Base-by-base conservation (phyloP, 768 basidiomycete species). In the Podaxis sp. region DNA sequence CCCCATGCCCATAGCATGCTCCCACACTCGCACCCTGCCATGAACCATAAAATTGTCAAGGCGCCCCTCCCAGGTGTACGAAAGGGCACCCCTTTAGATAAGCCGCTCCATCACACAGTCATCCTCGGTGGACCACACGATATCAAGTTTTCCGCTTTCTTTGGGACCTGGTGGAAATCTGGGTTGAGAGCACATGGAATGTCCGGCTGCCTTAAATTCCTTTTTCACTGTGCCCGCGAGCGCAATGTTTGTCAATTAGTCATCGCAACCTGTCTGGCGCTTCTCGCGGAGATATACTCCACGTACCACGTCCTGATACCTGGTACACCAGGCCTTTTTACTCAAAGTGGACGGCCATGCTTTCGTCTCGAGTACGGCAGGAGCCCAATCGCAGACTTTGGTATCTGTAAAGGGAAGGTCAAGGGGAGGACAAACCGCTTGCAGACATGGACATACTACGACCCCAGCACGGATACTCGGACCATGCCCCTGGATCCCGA, bases 361-460 rank as follows among this genome's bases (percentile, higher is more conserved):
- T 57, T 76, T 7, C 73, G 81, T 13, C 67, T 82, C 15, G 69
- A 71, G 11, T 77, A 79, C 59, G 67, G 72, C 22, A 71, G 70
- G 8, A 75, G 75, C 1, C 80, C 80, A 17, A 79, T 84, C 42
- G 49, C 77, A 0, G 80, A 83, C 62, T 80, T 82, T 63, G 82
- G 82, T 7, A 77, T 82, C 44, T 74, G 70, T 1, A 68, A 70
- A 52, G 80, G 80, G 7, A 64, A 69, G 9, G 74, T 68, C 15
- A 57, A 68, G 1, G 80, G 81, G 9, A 75, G 66, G 56, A 42
- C 39, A 7, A 44, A 57, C 15, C 42, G 56, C 56, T 7, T 57
- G n/a, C 56, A 57, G 42, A 30, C 26, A 5, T 57, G 56, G 56
- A 46, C 56, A 22, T 57, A 57, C 8, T 57, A 57, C 17, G 56